Evolutionary conservation across 2,329 filamentous ascomycete species (phyloP).

Genomic region (Neonectria hederae): DNA sequence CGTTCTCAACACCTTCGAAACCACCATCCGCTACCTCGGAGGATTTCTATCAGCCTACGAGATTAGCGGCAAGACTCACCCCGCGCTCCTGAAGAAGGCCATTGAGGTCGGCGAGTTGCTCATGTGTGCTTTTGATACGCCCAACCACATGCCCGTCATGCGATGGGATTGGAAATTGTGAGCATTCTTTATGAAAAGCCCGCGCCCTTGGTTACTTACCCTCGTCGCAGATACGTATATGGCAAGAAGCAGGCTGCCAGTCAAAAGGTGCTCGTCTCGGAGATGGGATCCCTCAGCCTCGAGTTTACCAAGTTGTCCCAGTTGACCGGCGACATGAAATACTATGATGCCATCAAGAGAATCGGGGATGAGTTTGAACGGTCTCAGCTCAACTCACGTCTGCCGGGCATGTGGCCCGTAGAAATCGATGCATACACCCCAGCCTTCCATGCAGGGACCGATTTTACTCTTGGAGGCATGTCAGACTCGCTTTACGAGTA

Average conservation of each 20-base stretch:
- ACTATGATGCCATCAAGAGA: conserved; percentile 69
- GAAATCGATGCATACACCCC: conserved; percentile 54
- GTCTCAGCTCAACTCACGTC: conserved; percentile 60
- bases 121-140: conserved; percentile 72
- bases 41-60: conserved; percentile 74
- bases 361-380: conserved; percentile 65
- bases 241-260: conserved; percentile 37
- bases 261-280: conserved; percentile 38
- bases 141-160: conserved; percentile 67
- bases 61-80: conserved; percentile 60
- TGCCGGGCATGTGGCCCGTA: conserved; percentile 72
- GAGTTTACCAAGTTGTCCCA: conserved; percentile 73
- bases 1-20: conserved; percentile 72
- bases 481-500: conserved; percentile 72
- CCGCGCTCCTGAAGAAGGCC: conserved; percentile 66
- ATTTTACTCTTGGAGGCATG: conserved; percentile 65
- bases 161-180: conserved; percentile 42
- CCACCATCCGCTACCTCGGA: conserved; percentile 73
- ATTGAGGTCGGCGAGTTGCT: conserved; percentile 69
- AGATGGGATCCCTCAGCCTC: conserved; percentile 63
- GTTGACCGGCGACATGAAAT: conserved; percentile 67
- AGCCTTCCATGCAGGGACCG: conserved; percentile 47
- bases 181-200: conserved; percentile 9
- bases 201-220: conserved; percentile 17
- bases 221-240: conserved; percentile 32